phyloP scores from a whole-genome alignment of 345 rosid genomes.

The Anastatica hierochuntica region DNA sequence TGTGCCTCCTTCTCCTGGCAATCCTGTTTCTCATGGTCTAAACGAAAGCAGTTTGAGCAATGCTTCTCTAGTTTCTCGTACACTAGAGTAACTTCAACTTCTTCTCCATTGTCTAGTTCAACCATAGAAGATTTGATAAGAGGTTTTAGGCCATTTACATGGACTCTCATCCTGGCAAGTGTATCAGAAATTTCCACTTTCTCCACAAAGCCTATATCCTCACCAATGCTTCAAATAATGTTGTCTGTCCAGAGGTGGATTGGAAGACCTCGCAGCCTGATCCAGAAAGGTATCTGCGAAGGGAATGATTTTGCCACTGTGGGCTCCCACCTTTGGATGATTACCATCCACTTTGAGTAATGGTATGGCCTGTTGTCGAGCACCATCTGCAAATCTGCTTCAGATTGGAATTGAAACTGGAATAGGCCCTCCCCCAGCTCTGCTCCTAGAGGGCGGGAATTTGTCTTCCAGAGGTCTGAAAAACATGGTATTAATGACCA shows the following conservation, averaged over 20 bases:
- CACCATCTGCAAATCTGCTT: not conserved
- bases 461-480: not conserved
- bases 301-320: not conserved
- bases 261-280: not conserved
- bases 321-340: not conserved
- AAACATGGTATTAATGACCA: not conserved
- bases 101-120: not conserved
- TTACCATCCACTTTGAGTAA: not conserved
- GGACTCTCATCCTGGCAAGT: not conserved
- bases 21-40: too few species aligned
- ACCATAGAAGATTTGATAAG: not conserved
- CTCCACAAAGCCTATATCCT: not conserved
- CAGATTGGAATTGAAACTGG: not conserved
- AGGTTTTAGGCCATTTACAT: not conserved
- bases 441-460: not conserved
- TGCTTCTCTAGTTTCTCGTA: not conserved
- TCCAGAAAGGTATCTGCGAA: not conserved
- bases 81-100: not conserved
- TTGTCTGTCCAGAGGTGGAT: not conserved
- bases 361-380: not conserved
- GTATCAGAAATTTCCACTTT: not conserved
- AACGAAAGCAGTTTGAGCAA: not conserved
- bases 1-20: too few species aligned
- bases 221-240: not conserved
- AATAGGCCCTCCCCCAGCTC: not conserved